Conservation (phyloP, 139 green algal species). For the Diplosphaera chodatii region DNA sequence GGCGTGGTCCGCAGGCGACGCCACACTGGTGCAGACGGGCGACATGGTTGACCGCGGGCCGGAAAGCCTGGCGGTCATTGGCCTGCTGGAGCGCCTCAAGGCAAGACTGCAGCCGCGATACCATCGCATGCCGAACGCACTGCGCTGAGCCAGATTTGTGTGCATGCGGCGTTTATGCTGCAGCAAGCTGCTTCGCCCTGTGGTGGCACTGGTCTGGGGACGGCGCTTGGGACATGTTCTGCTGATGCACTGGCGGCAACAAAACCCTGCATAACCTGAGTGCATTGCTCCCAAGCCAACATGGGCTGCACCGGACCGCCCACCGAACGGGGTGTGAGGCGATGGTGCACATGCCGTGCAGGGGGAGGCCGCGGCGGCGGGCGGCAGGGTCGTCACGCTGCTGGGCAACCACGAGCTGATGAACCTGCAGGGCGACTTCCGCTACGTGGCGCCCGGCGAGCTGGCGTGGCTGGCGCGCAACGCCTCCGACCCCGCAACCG, state of each 20-base stretch:
- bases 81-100: slow-evolving; percentile 21
- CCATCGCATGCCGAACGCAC: too few relatives aligned
- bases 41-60: slow-evolving; percentile 24
- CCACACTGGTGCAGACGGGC: slow-evolving; percentile 25
- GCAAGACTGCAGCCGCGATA: neutral
- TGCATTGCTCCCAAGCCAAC: too few relatives aligned
- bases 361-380: slow-evolving; percentile 11
- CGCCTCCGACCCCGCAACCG: neutral
- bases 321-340: too few relatives aligned
- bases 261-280: too few relatives aligned
- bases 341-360: neutral
- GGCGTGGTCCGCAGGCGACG: slow-evolving; percentile 10
- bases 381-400: slow-evolving; percentile 13
- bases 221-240: too few relatives aligned
- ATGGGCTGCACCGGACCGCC: too few relatives aligned
- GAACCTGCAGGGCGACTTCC: slow-evolving; percentile 16
- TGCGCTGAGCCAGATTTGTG: too few relatives aligned
- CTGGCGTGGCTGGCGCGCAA: neutral
- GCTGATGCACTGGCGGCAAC: too few relatives aligned
- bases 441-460: slow-evolving; percentile 11
- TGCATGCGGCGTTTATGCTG: too few relatives aligned
- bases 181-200: too few relatives aligned
- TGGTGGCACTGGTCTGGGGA: too few relatives aligned
- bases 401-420: slow-evolving; percentile 29
- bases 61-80: slow-evolving; percentile 10